Conservation (phyloP, 371 early-diverging fungal species). For the Phascolomyces articulosus region DNA sequence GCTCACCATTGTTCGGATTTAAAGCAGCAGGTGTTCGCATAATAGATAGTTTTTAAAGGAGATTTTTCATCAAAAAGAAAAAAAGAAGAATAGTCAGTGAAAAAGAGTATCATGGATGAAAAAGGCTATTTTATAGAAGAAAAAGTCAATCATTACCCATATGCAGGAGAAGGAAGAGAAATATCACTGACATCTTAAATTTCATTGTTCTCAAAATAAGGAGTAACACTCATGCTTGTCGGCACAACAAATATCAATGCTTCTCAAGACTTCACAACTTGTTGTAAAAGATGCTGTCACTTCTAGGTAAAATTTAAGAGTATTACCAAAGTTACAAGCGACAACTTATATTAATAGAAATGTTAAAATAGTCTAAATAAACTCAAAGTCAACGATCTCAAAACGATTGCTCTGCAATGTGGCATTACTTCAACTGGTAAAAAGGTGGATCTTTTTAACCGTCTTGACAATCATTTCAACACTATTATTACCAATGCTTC, state of each 20-base stretch:
- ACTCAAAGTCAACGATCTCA: slow-evolving; percentile 20
- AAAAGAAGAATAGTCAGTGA: neutral
- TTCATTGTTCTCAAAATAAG: too few species aligned
- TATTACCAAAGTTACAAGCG: neutral
- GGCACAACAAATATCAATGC: neutral
- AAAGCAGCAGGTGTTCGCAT: slow-evolving; percentile 40
- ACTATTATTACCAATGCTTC: neutral
- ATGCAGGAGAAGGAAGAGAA: too few species aligned
- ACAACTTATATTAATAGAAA: neutral
- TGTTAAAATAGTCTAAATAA: neutral
- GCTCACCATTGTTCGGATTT: slow-evolving; percentile 29
- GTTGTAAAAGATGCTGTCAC: slow-evolving; percentile 3
- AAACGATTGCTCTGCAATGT: slow-evolving; percentile 17
- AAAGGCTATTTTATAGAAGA: neutral
- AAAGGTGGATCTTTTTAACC: slow-evolving; percentile 22
- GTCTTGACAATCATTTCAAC: slow-evolving; percentile 18
- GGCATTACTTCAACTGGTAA: slow-evolving; percentile 20
- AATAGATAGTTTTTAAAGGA: neutral
- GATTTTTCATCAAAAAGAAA: neutral
- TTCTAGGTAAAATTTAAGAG: neutral
- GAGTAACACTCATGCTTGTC: too few species aligned
- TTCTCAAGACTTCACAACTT: neutral
- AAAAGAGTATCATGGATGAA: neutral
- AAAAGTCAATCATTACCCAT: neutral
- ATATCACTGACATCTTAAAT: too few species aligned